Percentiles rank a stretch among this genome's conserved stretches.
phyloP scores from a whole-genome alignment of 2,329 filamentous ascomycete genomes.

The Fusarium papillatum region DNA sequence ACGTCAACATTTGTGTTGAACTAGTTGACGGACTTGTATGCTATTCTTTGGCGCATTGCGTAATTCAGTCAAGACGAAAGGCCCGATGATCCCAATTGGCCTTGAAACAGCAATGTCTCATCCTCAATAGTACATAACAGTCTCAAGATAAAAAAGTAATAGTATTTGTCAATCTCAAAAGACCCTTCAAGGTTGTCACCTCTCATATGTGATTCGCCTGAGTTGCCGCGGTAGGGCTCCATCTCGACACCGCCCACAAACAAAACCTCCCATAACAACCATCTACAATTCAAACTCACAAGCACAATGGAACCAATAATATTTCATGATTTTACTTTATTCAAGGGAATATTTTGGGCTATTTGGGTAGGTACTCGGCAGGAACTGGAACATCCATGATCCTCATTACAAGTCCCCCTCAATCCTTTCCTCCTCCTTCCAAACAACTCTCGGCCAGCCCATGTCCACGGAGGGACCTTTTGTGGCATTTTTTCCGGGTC shows the following conservation, averaged over 20 bases:
- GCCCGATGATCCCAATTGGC: not conserved
- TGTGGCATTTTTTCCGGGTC: slow-evolving; percentile 23
- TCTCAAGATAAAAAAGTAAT: too few species aligned
- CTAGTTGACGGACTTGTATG: too few species aligned
- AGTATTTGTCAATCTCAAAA: not conserved
- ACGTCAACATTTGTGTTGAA: too few species aligned
- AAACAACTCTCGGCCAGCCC: slow-evolving; percentile 22
- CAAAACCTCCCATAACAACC: not conserved
- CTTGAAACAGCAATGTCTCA: not conserved
- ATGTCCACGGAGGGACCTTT: slow-evolving; percentile 10
- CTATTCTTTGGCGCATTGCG: not conserved
- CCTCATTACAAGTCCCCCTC: slow-evolving; percentile 8
- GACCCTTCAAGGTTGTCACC: not conserved
- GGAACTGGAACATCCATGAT: slow-evolving; percentile 28
- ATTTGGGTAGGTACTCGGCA: slow-evolving; percentile 14
- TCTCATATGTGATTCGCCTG: not conserved
- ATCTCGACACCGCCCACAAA: not conserved
- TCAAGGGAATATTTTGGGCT: slow-evolving; percentile 11
- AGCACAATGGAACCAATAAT: slow-evolving; percentile 39
- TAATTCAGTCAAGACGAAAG: not conserved
- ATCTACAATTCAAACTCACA: slow-evolving; percentile 1
- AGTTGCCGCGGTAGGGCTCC: not conserved
- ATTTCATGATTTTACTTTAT: slow-evolving; percentile 35
- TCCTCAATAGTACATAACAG: not conserved
- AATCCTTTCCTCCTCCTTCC: slow-evolving; percentile 8